Evolutionary conservation across 805 yeast species (phyloP), one percentile per base, ranked within the genome.

Genomic region (Ogataea degrootiae): DNA sequence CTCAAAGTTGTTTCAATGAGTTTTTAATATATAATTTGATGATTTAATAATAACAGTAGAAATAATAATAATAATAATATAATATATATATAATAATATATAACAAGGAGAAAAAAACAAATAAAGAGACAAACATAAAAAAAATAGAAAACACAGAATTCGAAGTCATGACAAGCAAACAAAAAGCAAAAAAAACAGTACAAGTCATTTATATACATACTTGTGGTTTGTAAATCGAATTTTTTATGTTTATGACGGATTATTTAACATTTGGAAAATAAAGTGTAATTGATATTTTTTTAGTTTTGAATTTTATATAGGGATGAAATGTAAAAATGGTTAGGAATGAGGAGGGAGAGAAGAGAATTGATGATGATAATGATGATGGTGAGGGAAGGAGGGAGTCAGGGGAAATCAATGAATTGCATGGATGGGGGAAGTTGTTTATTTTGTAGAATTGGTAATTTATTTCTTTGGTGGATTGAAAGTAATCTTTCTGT

Each of bases 401-500:
- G 36, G 17, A 15, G 22, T 14, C n/a, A 31, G 16, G 31, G 31
- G 8, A 23, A 21, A 26, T 39, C 31, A 7, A 9, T 26, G n/a
- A n/a, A n/a, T n/a, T n/a, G n/a, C n/a, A n/a, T n/a, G 31, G 31
- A 26, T 26, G 7, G 31, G 31, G 1, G 31, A 9, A 11, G 31
- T 26, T 34, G 14, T 35, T 21, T 6, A 42, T 36, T 19, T 21
- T 42, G 23, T 36, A 34, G 34, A 29, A 23, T 26, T 22, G 19
- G 37, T 42, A 23, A 49, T 46, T 66, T 68, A 75, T 68, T 83
- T 83, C 75, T 82, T 87, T 73, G 97, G 97, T 67, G 96, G 96
- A 75, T 80, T 85, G 81, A 84, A 94, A 65, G 83, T 82, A 69
- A 87, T 79, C 84, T 91, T 88, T 81, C 98, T 88, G 75, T 82